These are phyloP conservation scores for Acrodontium crateriforme DNA, from an alignment of 2,329 filamentous ascomycete genomes.

Conservation along the genomic window DNA sequence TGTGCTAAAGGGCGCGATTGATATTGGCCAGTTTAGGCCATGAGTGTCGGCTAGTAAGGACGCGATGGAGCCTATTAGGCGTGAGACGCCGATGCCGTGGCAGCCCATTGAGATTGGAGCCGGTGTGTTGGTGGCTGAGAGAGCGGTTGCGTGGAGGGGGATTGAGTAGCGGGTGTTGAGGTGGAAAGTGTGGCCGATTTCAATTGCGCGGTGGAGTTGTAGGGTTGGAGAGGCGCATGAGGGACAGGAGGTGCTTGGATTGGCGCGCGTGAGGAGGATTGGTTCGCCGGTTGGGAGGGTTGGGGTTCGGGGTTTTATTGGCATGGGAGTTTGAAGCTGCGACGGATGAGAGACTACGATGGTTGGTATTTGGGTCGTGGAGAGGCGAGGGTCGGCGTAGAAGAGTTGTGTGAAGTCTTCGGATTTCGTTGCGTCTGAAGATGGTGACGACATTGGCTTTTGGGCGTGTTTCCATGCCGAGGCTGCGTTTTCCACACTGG, in stretches of 20 bases:
- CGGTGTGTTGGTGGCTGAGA: constrained; percentile 21
- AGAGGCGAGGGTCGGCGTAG: constrained; percentile 2
- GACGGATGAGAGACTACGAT: too few species aligned
- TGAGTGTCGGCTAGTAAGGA: constrained; percentile 56
- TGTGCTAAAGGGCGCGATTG: constrained; percentile 72
- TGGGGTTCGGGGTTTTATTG: not conserved
- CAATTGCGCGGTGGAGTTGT: constrained; percentile 58
- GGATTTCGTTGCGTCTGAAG: not conserved
- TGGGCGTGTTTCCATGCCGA: constrained; percentile 1
- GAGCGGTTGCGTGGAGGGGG: constrained; percentile 53
- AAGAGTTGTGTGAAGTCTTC: not conserved
- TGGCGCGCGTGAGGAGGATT: constrained; percentile 52
- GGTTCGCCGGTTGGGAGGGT: not conserved
- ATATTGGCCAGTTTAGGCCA: constrained; percentile 78
- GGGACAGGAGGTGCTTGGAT: constrained; percentile 58
- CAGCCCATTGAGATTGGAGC: constrained; percentile 82
- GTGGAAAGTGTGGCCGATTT: constrained; percentile 90
- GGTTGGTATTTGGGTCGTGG: not conserved
- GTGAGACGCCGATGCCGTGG: constrained; percentile 85
- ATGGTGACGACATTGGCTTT: not conserved
- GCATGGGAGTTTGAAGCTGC: not conserved
- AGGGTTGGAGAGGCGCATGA: constrained; percentile 51
- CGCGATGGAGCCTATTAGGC: constrained; percentile 76
- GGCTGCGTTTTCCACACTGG: constrained; percentile 45
- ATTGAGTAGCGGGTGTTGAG: constrained; percentile 78